These are phyloP conservation scores for Agrocybe praecox DNA, from an alignment of 768 basidiomycete genomes.

Conservation along the genomic window DNA sequence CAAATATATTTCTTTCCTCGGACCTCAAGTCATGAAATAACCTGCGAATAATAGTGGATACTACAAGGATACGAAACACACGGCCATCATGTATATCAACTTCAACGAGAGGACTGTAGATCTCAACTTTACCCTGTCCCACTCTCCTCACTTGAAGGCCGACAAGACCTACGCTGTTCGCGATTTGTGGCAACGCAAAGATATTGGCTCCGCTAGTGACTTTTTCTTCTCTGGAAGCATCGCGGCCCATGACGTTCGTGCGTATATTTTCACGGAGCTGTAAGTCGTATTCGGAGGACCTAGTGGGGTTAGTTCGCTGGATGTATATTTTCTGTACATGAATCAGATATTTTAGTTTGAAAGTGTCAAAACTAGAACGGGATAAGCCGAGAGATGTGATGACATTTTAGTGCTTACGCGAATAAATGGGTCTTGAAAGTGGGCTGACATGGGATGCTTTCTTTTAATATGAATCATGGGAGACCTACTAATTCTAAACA, in stretches of 20 bases:
- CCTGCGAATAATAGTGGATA: conserved; percentile 16
- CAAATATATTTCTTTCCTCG: not conserved
- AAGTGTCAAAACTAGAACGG: not conserved
- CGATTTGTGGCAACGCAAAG: conserved; percentile 30
- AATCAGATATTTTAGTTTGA: too few relatives aligned
- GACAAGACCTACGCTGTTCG: conserved; percentile 27
- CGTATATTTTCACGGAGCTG: conserved; percentile 25
- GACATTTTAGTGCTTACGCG: conserved; percentile 28
- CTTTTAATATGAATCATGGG: conserved; percentile 12
- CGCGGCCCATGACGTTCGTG: conserved; percentile 27
- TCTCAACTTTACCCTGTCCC: conserved; percentile 28
- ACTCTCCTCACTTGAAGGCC: conserved; percentile 26
- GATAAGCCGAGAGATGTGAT: conserved; percentile 1
- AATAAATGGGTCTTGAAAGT: conserved; percentile 36
- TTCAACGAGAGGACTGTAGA: conserved; percentile 29
- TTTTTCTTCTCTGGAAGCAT: conserved; percentile 29
- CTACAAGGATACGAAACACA: conserved; percentile 27
- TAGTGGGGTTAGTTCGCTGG: not conserved
- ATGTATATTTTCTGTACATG: too few relatives aligned
- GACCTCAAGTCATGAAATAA: not conserved
- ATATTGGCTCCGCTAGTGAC: conserved; percentile 22
- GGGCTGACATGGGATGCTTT: conserved; percentile 32
- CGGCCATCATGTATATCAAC: conserved; percentile 31
- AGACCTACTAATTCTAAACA: conserved; percentile 24
- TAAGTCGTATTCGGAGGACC: not conserved